A percentile compares a stretch with the other conserved stretches of the same genome.
Conservation (phyloP, 306 rosid genomes). For the Herpetospermum pedunculosum region DNA sequence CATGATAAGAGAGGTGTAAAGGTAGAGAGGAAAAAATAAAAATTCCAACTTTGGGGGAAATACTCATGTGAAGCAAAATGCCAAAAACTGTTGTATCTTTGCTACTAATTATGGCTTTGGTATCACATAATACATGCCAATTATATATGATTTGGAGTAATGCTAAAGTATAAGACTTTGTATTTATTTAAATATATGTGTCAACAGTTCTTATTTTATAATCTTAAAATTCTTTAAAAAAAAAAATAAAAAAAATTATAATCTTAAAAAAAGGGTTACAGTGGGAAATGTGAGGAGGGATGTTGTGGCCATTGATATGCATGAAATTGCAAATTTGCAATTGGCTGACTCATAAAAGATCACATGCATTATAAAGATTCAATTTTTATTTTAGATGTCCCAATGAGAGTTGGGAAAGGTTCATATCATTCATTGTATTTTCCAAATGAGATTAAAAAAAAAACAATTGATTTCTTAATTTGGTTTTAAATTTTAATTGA, state of each 20-base stretch:
- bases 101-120: slow-evolving; percentile 40
- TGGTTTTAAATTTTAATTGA: not conserved
- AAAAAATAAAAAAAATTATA: no score
- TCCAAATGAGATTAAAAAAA: not conserved
- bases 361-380: slow-evolving; percentile 3
- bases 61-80: slow-evolving; percentile 57
- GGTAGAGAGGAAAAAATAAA: slow-evolving; percentile 25
- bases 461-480: not conserved
- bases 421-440: not conserved
- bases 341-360: not conserved
- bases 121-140: slow-evolving; percentile 25
- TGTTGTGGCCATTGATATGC: not conserved
- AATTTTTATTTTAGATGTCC: not conserved
- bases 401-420: not conserved
- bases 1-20: slow-evolving; percentile 68
- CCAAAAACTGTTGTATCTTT: slow-evolving; percentile 23
- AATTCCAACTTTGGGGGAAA: slow-evolving; percentile 32
- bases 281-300: not conserved
- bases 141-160: slow-evolving; percentile 30
- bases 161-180: not conserved
- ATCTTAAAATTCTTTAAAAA: no score
- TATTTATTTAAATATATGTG: not conserved
- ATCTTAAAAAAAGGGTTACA: not conserved
- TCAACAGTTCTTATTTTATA: no score
- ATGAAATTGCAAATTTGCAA: not conserved